Conservation (phyloP, 2,329 filamentous ascomycete genomes). For the Calonectria pseudoreteaudii region DNA sequence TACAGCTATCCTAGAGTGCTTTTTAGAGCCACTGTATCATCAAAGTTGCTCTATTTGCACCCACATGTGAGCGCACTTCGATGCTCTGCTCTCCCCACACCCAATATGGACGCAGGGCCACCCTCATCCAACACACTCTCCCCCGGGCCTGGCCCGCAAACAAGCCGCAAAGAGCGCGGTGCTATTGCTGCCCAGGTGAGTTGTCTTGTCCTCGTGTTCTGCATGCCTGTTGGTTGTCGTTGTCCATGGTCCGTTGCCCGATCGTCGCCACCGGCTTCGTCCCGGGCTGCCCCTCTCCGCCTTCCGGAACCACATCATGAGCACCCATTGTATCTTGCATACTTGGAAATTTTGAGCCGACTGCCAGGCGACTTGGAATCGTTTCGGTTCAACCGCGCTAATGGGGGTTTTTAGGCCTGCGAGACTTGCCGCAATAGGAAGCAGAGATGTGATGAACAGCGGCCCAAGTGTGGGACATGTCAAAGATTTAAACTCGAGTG, state of each 20-base stretch:
- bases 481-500: conserved; percentile 68
- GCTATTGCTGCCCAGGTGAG: conserved; percentile 54
- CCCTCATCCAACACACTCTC: conserved; percentile 47
- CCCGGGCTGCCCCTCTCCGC: conserved; percentile 17
- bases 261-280: conserved; percentile 4
- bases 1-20: conserved; percentile 35
- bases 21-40: conserved; percentile 39
- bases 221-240: not conserved
- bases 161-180: conserved; percentile 52
- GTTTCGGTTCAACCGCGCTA: conserved; percentile 12
- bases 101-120: conserved; percentile 40
- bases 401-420: conserved; percentile 57
- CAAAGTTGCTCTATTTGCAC: conserved; percentile 14
- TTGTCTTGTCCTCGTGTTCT: conserved; percentile 6
- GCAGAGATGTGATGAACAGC: conserved; percentile 72
- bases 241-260: conserved; percentile 9
- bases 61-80: conserved; percentile 36
- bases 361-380: not conserved
- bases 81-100: conserved; percentile 30
- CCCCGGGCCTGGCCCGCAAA: conserved; percentile 47
- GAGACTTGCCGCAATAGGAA: conserved; percentile 71
- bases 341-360: too few relatives aligned
- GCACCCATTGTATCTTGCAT: not conserved
- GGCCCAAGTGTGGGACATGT: conserved; percentile 72
- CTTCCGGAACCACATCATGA: not conserved